Base-by-base conservation (phyloP, 441 rosid genomes). In the Iberis amara region DNA sequence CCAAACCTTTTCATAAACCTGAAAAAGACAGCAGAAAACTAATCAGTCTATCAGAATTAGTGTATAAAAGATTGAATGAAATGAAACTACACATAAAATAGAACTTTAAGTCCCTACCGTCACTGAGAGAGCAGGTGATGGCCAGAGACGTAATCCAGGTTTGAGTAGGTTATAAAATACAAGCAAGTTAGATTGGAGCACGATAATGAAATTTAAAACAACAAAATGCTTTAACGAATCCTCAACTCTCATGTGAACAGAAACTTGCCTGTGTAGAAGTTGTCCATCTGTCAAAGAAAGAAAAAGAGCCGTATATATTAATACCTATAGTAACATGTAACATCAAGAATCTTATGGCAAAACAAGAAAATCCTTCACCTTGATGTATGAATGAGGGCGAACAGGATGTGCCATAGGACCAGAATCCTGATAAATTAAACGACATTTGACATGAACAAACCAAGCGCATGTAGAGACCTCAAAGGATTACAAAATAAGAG, bases 371-470 rank as follows among this genome's bases (percentile, higher is more conserved):
- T 21, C 45, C 30, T 76, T 63, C 41, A 91, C 98, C 98, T 88
- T 89, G 68, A 92, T 89, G 74, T 92, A 92, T 62, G 97, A 92
- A 77, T 92, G 96, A 5, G 99, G 97, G 44, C 90, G 79, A 39
- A 92, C 96, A 61, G 99, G 97, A 73, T 92, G 97, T 56, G 99
- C 99, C 97, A 92, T 92, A 14, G 99, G 99, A 77, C 99, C 94
- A 62, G 85, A 82, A 86, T 92, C 99, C 99, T 89, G 66, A 41
- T 62, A 47, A 48, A 51, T 57, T 30, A 33, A 61, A 57, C 49
- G 9, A 33, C 38, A 52, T 53, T 38, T 36, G 30, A 33, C 26
- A 14, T 44, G 47, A 60, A 31, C 9, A 10, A 55, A 39, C 41
- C 40, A 66, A 47, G 2, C 23, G 35, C 14, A 36, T 36, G 47